These are phyloP conservation scores for Ensete glaucum DNA, from an alignment of 176 grass and related monocot species.

Conservation along the genomic window DNA sequence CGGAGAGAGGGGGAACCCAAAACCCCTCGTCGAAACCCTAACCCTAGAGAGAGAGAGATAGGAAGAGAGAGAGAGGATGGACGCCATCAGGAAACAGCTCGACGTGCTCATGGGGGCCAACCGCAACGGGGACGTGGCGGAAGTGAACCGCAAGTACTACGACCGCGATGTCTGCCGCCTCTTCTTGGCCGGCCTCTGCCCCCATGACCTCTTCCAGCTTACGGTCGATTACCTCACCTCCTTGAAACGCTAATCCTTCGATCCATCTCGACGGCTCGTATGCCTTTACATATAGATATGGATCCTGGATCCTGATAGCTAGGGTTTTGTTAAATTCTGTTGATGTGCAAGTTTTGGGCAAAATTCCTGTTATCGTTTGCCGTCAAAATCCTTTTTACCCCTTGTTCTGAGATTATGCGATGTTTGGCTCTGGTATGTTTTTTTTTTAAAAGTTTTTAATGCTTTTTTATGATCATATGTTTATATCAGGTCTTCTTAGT, in stretches of 20 bases:
- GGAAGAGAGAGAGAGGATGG: conserved; percentile 28
- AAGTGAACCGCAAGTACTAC: conserved; percentile 83
- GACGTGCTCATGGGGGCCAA: conserved; percentile 98
- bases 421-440: too few species aligned
- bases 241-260: background rate
- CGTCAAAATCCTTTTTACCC: too few species aligned
- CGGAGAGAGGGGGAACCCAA: too few species aligned
- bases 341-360: background rate
- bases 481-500: too few species aligned
- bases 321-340: background rate
- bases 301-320: background rate
- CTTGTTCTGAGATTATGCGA: too few species aligned
- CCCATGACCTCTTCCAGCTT: conserved; percentile 98
- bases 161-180: conserved; percentile 92
- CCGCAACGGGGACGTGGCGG: conserved; percentile 67
- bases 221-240: conserved; percentile 30
- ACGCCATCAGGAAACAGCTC: conserved; percentile 86
- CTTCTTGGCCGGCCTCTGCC: conserved; percentile 78
- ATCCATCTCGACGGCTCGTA: background rate
- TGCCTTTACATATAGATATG: too few species aligned
- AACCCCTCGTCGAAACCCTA: conserved; percentile 8
- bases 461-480: too few species aligned
- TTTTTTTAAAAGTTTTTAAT: too few species aligned
- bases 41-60: background rate
- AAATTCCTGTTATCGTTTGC: too few species aligned